These are phyloP conservation scores for Emericellopsis atlantica DNA, from an alignment of 2,329 filamentous ascomycete genomes.

Conservation along the genomic window DNA sequence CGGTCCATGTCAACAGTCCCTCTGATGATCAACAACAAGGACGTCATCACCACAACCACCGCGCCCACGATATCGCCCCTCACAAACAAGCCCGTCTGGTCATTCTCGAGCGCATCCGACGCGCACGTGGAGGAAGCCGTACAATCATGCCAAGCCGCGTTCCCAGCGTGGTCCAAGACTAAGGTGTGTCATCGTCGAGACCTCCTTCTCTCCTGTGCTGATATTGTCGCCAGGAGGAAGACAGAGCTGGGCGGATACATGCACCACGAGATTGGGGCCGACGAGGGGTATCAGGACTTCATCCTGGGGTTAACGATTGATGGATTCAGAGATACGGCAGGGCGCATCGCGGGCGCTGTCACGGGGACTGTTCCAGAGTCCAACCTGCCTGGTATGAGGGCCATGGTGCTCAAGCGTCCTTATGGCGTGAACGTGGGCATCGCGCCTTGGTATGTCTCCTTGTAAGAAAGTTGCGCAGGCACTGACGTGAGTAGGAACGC, in stretches of 20 bases:
- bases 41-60: no score
- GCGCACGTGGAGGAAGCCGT: no score
- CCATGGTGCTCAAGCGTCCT: slow-evolving; percentile 38
- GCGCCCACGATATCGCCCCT: no score
- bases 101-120: no score
- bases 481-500: slow-evolving; percentile 1
- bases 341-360: slow-evolving; percentile 13
- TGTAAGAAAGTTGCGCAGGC: no score
- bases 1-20: no score
- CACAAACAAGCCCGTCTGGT: no score
- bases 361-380: slow-evolving; percentile 14
- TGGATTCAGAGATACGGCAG: slow-evolving; percentile 20
- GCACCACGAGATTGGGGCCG: slow-evolving; percentile 22
- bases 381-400: slow-evolving; percentile 17
- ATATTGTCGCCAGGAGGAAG: slow-evolving; percentile 38
- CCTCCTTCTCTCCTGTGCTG: slow-evolving; percentile 49
- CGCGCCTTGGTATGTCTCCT: slow-evolving; percentile 12
- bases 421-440: slow-evolving; percentile 17
- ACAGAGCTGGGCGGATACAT: slow-evolving; percentile 44
- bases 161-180: slow-evolving; percentile 48
- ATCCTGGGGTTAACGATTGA: slow-evolving; percentile 15
- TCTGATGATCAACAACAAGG: no score
- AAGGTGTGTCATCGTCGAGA: slow-evolving; percentile 43
- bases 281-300: slow-evolving; percentile 10
- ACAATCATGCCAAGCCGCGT: slow-evolving; percentile 31